phyloP scores from a whole-genome alignment of 176 grass and related monocot species.

The sorghum (Sorghum bicolor) region Sorghum_bicolor_NCBIv3 NC_012870.2:70863001-70863500 shows the following conservation, averaged over 20 bases:
- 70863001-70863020: constrained; percentile 66
- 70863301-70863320: constrained; percentile 40
- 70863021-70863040: constrained; percentile 7
- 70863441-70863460: constrained; percentile 73
- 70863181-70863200: constrained; percentile 56
- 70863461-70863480: constrained; percentile 72
- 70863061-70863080: not conserved
- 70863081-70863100: not conserved
- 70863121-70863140: constrained; percentile 57
- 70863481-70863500: constrained; percentile 45
- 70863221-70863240: constrained; percentile 75
- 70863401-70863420: not conserved
- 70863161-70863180: constrained; percentile 66
- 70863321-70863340: not conserved
- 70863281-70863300: constrained; percentile 71
- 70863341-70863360: not conserved
- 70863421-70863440: constrained; percentile 65
- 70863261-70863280: constrained; percentile 69
- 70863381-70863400: not conserved
- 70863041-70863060: not conserved
- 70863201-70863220: constrained; percentile 54
- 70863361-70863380: not conserved
- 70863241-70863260: constrained; percentile 69
- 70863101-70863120: constrained; percentile 59
- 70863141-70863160: constrained; percentile 65